Percentiles rank a stretch among this genome's conserved stretches.
These are phyloP conservation scores for Gracilariopsis chorda DNA, from an alignment of 23 red algal genomes.

Conservation along the genomic window DNA sequence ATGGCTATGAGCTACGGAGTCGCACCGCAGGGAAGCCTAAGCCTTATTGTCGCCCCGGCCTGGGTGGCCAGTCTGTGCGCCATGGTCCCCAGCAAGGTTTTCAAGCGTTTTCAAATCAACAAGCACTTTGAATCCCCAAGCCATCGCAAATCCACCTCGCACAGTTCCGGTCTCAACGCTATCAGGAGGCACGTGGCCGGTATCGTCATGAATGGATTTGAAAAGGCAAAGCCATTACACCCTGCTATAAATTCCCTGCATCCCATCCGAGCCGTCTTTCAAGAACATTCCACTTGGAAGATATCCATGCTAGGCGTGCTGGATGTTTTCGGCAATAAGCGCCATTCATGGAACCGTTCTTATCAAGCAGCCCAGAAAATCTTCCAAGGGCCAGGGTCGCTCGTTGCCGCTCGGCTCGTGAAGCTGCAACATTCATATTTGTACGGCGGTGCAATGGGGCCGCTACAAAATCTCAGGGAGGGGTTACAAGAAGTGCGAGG, in stretches of 20 bases:
- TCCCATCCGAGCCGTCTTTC: conserved; percentile 18
- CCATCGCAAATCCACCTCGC: neutral
- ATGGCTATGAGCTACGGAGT: conserved; percentile 32
- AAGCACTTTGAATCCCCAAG: neutral
- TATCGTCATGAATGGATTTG: neutral
- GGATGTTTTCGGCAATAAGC: conserved; percentile 21
- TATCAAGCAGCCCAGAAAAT: conserved; percentile 62
- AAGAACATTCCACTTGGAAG: conserved; percentile 60
- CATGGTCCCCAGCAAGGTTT: conserved; percentile 8
- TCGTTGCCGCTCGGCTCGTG: conserved; percentile 1
- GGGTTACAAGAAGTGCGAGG: conserved; percentile 31
- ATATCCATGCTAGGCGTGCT: conserved; percentile 42
- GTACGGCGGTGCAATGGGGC: conserved; percentile 41
- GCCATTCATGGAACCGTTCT: conserved; percentile 47
- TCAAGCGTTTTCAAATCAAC: conserved; percentile 44
- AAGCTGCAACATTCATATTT: conserved; percentile 53
- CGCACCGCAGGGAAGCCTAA: neutral
- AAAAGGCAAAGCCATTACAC: neutral
- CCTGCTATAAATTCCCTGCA: conserved; percentile 15
- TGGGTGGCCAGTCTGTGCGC: neutral
- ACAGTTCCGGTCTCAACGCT: neutral
- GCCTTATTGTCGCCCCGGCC: neutral
- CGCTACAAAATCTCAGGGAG: conserved; percentile 14
- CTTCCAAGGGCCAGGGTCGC: conserved; percentile 24
- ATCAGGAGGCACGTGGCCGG: neutral